phyloP scores from a whole-genome alignment of 768 basidiomycete species.

The Astraeus odoratus region DNA sequence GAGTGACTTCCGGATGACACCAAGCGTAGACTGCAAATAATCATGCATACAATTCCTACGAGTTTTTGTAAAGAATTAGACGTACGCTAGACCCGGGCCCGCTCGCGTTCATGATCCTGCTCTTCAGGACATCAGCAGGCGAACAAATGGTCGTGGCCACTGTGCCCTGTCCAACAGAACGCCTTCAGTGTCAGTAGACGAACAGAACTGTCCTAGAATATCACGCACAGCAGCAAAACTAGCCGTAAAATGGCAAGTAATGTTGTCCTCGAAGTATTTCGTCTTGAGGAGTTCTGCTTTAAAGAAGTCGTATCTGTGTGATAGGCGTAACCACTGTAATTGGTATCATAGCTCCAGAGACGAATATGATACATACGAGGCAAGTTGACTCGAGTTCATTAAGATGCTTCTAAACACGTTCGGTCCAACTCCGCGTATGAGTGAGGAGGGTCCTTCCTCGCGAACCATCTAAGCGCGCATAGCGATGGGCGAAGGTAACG shows the following conservation, averaged over 20 bases:
- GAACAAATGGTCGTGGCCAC: slow-evolving; percentile 88
- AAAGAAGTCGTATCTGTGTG: slow-evolving; percentile 79
- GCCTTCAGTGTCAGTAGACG: neutral
- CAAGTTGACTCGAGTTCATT: slow-evolving; percentile 91
- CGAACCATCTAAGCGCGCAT: slow-evolving; percentile 59
- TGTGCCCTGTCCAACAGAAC: slow-evolving; percentile 50
- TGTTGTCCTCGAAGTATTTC: slow-evolving; percentile 73
- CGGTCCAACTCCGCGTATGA: slow-evolving; percentile 71
- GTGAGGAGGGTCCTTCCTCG: slow-evolving; percentile 76
- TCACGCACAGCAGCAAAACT: slow-evolving; percentile 73
- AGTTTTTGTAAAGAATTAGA: no score
- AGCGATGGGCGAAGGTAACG: neutral
- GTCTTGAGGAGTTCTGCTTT: slow-evolving; percentile 75
- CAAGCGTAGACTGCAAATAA: slow-evolving; percentile 64
- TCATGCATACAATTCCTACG: no score
- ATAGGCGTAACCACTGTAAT: neutral
- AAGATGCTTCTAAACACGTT: slow-evolving; percentile 82
- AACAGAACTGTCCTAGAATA: neutral
- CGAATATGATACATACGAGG: slow-evolving; percentile 52
- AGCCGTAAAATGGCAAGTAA: slow-evolving; percentile 75
- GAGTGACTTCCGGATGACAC: slow-evolving; percentile 61
- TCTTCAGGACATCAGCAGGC: slow-evolving; percentile 84
- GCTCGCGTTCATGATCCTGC: slow-evolving; percentile 85
- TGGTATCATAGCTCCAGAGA: neutral
- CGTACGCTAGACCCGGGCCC: slow-evolving; percentile 71